Conservation (phyloP, 768 basidiomycete species). For the Roridomyces roridus region DNA sequence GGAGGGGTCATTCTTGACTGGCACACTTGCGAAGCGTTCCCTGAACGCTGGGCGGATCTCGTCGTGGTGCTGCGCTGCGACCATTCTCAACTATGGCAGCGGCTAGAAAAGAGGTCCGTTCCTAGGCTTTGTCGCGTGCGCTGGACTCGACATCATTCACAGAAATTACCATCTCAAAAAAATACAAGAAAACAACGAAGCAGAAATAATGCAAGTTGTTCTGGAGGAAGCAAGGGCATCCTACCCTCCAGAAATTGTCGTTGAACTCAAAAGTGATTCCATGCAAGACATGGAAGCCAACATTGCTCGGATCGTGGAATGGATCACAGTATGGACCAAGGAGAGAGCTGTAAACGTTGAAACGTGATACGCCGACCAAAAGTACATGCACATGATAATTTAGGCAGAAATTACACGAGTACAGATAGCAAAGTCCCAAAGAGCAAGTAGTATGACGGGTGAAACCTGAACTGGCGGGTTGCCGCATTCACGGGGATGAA, state of each 20-base stretch:
- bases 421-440: constrained; percentile 8
- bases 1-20: constrained; percentile 92
- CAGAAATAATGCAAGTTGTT: constrained; percentile 96
- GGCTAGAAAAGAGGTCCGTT: constrained; percentile 85
- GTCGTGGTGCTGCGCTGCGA: constrained; percentile 92
- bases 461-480: background rate
- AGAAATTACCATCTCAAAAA: constrained; percentile 91
- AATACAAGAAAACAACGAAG: constrained; percentile 97
- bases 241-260: constrained; percentile 85
- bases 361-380: too few species aligned
- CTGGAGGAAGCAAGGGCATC: constrained; percentile 87
- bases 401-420: constrained; percentile 7
- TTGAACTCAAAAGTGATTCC: constrained; percentile 80
- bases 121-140: background rate
- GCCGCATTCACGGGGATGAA: constrained; percentile 30
- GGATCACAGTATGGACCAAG: constrained; percentile 80
- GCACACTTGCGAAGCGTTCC: constrained; percentile 94
- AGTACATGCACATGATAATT: too few species aligned
- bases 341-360: constrained; percentile 42
- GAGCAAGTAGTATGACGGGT: constrained; percentile 4
- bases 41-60: constrained; percentile 96
- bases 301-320: constrained; percentile 83
- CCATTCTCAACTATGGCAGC: constrained; percentile 86
- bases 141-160: constrained; percentile 10
- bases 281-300: constrained; percentile 86